Base-by-base conservation (phyloP, 2,329 filamentous ascomycete species). In the Westerdykella ornata region DNA sequence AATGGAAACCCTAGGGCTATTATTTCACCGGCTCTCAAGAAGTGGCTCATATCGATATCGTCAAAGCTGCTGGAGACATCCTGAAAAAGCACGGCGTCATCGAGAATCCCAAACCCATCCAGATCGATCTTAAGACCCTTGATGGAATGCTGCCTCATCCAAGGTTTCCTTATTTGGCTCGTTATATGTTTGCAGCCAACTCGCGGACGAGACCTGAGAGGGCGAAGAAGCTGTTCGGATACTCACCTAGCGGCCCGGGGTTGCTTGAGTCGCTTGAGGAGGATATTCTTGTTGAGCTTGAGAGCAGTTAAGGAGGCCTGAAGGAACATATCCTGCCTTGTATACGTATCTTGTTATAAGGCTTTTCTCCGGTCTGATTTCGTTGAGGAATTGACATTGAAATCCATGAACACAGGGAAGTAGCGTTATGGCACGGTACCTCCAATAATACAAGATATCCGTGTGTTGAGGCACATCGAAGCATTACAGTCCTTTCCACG, bases 201-300 rank as follows among this genome's bases (percentile, higher is more conserved):
- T 80, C 78, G 0, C 68, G 74, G 30, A 75, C 74, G 0, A 65
- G 65, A 37, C 76, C 79, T 0, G 68, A 70, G 41, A 66, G 80
- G 33, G 77, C 74, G 3, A 70, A 63, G 19, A 71, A 73, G 45
- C 52, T 73, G 35, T 62, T 83, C 16, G 76, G 72, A 0, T 84
- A 80, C 75, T 67, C 71, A 37, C 76, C 77, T 0, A 62, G 59
- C 13, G 65, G 70, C n/a, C 60, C 60, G 1, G 70, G 68, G 17
- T 46, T 84, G 42, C 55, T 74, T 47, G 76, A 80, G 16, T 28
- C 16, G 13, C 8, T 62, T 3, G 58, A 58, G 37, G 38, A 19
- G 3, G 59, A 63, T 46, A 39, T 62, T 4, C 11, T 56, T 30
- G 53, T 48, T 38, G 54, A 45, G 20, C 7, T 53, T 11, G 22